Evolutionary conservation across 2,329 filamentous ascomycete genomes (phyloP), one percentile per base, ranked within the genome.

Genomic region (Penicillium nordicum): DNA sequence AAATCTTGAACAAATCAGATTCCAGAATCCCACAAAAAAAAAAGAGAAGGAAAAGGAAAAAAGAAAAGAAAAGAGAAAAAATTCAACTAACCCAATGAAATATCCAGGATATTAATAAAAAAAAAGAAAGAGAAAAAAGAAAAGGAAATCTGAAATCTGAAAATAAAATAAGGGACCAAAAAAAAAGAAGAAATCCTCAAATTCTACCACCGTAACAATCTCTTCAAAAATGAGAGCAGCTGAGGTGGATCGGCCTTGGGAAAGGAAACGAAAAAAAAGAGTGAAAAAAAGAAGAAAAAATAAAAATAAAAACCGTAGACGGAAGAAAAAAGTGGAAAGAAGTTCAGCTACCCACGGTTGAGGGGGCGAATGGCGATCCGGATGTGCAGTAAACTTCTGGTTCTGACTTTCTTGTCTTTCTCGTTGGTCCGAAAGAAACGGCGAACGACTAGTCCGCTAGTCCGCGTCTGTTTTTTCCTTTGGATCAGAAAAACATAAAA

Each of bases 361-460:
- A 66, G 70, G 64, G 63, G 50, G 57, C 57, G 45, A 50, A 64
- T 59, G 66, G 65, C 63, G 65, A 68, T 71, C 68, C 68, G 64
- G 65, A 67, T 71, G 68, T 68, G 70, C 64, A 69, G 69, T 68
- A 67, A 21, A 25, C 42, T 37, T 44, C 37, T 21, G 34, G 10
- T 23, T 37, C 30, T 32, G 30, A 32, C 11, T 32, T 44, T 34
- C 41, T 45, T 27, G 29, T 46, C 18, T 32, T 38, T 34, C 37
- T 44, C 32, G 37, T 53, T 41, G 47, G 36, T 36, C 47, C 12
- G 25, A 29, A 29, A 16, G 18, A 49, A 30, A 43, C 23, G 47
- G 25, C 38, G 25, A 50, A 25, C 38, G 21, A 29, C 37, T 43
- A 43, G 38, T 34, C 21, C n/a, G 47, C 16, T 25, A 45, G 40